Percentiles rank a stretch among this genome's conserved stretches.
Evolutionary conservation across 2,329 filamentous ascomycete species (phyloP).

Genomic region (Phialemonium atrogriseum): DNA sequence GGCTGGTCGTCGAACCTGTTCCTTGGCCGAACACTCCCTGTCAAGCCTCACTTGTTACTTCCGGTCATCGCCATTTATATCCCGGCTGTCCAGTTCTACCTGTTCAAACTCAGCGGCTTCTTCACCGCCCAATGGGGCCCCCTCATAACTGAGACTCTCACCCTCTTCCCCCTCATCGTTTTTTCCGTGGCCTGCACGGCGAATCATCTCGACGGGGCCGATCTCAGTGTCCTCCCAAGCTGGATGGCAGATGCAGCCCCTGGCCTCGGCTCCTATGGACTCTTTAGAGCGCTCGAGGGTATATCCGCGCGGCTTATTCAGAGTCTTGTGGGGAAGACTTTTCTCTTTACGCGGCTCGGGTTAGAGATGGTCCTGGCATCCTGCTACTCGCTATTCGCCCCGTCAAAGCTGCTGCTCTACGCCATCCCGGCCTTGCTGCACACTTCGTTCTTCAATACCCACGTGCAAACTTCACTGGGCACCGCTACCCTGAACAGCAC

Average conservation of each 20-base stretch:
- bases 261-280: slow-evolving; percentile 56
- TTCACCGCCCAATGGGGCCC: slow-evolving; percentile 68
- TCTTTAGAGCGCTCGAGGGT: slow-evolving; percentile 48
- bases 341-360: slow-evolving; percentile 62
- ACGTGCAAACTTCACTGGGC: slow-evolving; percentile 55
- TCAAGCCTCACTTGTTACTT: slow-evolving; percentile 49
- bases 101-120: slow-evolving; percentile 57
- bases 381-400: slow-evolving; percentile 57
- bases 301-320: slow-evolving; percentile 31
- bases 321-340: slow-evolving; percentile 48
- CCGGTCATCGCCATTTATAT: slow-evolving; percentile 70
- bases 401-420: slow-evolving; percentile 59
- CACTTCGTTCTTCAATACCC: slow-evolving; percentile 63
- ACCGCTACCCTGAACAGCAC: slow-evolving; percentile 57
- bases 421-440: slow-evolving; percentile 67
- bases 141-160: slow-evolving; percentile 63
- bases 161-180: slow-evolving; percentile 61
- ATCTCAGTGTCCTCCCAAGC: slow-evolving; percentile 45
- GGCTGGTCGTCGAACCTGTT: slow-evolving; percentile 64
- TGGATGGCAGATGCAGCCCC: slow-evolving; percentile 56
- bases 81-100: slow-evolving; percentile 61
- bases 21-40: slow-evolving; percentile 38
- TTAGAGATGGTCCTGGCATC: slow-evolving; percentile 61
- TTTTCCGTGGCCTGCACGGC: slow-evolving; percentile 57
- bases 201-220: slow-evolving; percentile 53